Conservation (phyloP, 1,284 basidiomycete species). For the Pterulicium gracile region DNA sequence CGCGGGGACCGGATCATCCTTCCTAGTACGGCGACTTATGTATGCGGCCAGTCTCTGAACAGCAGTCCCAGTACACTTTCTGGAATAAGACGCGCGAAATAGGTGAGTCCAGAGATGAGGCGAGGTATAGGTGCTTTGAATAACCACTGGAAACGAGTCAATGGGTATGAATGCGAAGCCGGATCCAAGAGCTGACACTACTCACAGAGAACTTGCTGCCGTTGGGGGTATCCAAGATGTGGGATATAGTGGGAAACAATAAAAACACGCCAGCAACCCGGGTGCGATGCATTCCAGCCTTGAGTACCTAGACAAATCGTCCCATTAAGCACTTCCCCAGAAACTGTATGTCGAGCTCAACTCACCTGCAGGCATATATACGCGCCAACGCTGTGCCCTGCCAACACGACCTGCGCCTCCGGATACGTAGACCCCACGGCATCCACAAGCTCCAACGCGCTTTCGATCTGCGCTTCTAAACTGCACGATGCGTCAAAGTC, state of each 20-base stretch:
- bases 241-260: conserved; percentile 46
- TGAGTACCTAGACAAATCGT: no score
- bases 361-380: conserved; percentile 49
- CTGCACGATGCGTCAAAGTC: conserved; percentile 16
- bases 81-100: conserved; percentile 12
- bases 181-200: conserved; percentile 7
- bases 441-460: conserved; percentile 38
- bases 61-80: conserved; percentile 13
- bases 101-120: conserved; percentile 27
- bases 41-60: conserved; percentile 32
- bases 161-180: neutral
- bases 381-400: conserved; percentile 50
- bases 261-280: conserved; percentile 31
- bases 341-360: conserved; percentile 2
- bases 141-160: conserved; percentile 26
- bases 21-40: conserved; percentile 35
- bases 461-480: conserved; percentile 36
- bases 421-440: conserved; percentile 23
- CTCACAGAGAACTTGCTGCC: conserved; percentile 35
- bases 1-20: conserved; percentile 34
- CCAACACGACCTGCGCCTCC: conserved; percentile 29
- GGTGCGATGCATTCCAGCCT: conserved; percentile 40
- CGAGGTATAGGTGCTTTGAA: conserved; percentile 35
- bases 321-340: no score
- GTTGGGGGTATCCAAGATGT: conserved; percentile 46